Evolutionary conservation across 2,329 filamentous ascomycete genomes (phyloP).

Genomic region (Neofusicoccum sp.): DNA sequence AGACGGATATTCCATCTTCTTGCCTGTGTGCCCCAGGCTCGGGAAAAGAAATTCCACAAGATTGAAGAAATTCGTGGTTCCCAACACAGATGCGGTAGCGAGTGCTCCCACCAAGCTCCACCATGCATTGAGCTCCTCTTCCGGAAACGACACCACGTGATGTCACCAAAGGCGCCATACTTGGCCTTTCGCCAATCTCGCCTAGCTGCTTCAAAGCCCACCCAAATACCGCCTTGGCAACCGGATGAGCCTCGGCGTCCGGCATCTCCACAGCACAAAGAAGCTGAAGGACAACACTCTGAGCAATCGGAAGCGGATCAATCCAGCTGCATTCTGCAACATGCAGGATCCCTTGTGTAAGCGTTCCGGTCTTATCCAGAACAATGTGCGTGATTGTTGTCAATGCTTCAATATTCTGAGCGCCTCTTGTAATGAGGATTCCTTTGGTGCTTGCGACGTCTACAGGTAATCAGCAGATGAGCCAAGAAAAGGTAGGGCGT

Average conservation of each 20-base stretch:
- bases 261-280: background rate
- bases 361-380: slow-evolving; percentile 24
- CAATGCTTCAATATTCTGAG: slow-evolving; percentile 19
- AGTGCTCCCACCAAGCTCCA: background rate
- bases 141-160: background rate
- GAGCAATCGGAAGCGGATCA: background rate
- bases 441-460: slow-evolving; percentile 20
- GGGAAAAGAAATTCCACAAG: background rate
- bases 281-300: background rate
- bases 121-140: background rate
- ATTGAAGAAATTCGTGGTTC: background rate
- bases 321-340: background rate
- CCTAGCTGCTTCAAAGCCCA: background rate
- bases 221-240: background rate
- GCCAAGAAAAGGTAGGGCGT: no score
- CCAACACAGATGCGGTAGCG: background rate
- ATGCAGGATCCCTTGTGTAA: slow-evolving; percentile 20
- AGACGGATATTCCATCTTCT: background rate
- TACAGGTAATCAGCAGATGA: background rate
- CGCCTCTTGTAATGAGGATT: slow-evolving; percentile 21
- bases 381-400: slow-evolving; percentile 19
- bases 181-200: background rate
- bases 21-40: background rate
- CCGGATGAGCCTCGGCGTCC: background rate
- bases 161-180: background rate